Conservation (phyloP, 2,329 filamentous ascomycete species). For the Polychaeton citri region DNA sequence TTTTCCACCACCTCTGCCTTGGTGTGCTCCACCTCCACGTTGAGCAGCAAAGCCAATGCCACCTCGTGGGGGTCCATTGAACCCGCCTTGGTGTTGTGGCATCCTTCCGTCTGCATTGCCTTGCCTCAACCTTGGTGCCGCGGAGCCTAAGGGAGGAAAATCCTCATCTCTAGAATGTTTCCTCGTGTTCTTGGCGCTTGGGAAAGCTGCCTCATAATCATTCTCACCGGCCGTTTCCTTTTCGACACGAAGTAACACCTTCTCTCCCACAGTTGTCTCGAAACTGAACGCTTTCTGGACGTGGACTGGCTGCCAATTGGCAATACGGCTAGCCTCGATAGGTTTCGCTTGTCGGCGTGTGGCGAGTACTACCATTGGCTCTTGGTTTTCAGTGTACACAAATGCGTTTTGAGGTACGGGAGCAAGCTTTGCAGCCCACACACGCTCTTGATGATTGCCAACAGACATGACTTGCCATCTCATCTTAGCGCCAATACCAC, state of each 20-base stretch:
- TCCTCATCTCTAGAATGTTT: constrained; percentile 49
- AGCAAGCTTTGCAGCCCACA: constrained; percentile 75
- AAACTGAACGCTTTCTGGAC: constrained; percentile 61
- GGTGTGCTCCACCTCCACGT: constrained; percentile 23
- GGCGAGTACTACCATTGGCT: constrained; percentile 71
- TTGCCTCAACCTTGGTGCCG: constrained; percentile 19
- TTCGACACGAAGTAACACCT: constrained; percentile 70
- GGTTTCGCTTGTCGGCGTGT: constrained; percentile 62
- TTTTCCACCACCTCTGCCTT: constrained; percentile 22
- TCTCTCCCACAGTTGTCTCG: constrained; percentile 75
- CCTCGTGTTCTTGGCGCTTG: constrained; percentile 47
- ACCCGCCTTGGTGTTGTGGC: constrained; percentile 25
- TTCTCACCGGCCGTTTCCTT: constrained; percentile 51
- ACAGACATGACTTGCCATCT: constrained; percentile 72
- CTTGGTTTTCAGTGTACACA: constrained; percentile 66
- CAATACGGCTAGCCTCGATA: constrained; percentile 67
- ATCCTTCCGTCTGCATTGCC: constrained; percentile 6
- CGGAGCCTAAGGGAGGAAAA: constrained; percentile 19
- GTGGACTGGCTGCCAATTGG: constrained; percentile 67
- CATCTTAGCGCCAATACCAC: constrained; percentile 72
- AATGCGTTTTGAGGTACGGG: constrained; percentile 55
- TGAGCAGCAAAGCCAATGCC: constrained; percentile 9
- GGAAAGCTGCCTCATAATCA: constrained; percentile 49
- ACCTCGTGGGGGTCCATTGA: constrained; percentile 27
- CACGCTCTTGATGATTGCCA: constrained; percentile 55